These are phyloP conservation scores for Leccinum aurantiacum DNA, from an alignment of 768 basidiomycete species.

Conservation along the genomic window DNA sequence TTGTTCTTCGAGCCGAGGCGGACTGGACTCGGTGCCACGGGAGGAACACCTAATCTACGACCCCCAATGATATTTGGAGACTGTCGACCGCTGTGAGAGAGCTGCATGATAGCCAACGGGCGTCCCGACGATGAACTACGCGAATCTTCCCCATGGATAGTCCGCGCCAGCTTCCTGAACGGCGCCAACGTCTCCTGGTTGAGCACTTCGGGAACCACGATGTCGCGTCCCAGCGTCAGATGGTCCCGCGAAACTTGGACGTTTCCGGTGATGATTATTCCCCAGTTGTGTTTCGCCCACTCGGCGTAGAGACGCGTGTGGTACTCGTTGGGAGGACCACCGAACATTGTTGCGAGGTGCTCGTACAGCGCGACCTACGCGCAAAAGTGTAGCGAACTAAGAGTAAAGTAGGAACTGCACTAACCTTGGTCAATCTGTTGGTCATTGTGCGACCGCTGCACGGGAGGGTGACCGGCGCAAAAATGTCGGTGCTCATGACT, in stretches of 20 bases:
- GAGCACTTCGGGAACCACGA: slow-evolving; percentile 52
- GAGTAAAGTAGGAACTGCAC: slow-evolving; percentile 1
- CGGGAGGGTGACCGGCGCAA: slow-evolving; percentile 32
- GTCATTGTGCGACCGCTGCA: slow-evolving; percentile 35
- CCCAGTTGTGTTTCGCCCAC: slow-evolving; percentile 82
- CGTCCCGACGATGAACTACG: slow-evolving; percentile 7
- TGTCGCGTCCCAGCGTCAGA: slow-evolving; percentile 69
- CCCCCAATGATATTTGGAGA: slow-evolving; percentile 72
- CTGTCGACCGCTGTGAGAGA: slow-evolving; percentile 83
- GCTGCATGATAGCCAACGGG: slow-evolving; percentile 70
- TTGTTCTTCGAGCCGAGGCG: slow-evolving; percentile 40
- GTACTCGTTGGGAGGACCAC: slow-evolving; percentile 68
- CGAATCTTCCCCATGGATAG: slow-evolving; percentile 44
- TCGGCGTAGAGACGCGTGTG: slow-evolving; percentile 66
- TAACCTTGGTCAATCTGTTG: slow-evolving; percentile 58
- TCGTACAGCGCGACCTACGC: slow-evolving; percentile 88
- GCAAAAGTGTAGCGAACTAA: neutral
- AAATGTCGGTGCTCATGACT: slow-evolving; percentile 20
- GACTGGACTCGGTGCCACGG: slow-evolving; percentile 72
- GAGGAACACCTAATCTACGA: slow-evolving; percentile 54
- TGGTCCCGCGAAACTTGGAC: slow-evolving; percentile 66
- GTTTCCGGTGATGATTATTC: slow-evolving; percentile 87
- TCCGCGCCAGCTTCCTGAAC: slow-evolving; percentile 49
- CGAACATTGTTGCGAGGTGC: slow-evolving; percentile 61
- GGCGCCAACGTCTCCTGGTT: slow-evolving; percentile 45